Conservation (phyloP, 768 basidiomycete species). For the Suillus alpinus region DNA sequence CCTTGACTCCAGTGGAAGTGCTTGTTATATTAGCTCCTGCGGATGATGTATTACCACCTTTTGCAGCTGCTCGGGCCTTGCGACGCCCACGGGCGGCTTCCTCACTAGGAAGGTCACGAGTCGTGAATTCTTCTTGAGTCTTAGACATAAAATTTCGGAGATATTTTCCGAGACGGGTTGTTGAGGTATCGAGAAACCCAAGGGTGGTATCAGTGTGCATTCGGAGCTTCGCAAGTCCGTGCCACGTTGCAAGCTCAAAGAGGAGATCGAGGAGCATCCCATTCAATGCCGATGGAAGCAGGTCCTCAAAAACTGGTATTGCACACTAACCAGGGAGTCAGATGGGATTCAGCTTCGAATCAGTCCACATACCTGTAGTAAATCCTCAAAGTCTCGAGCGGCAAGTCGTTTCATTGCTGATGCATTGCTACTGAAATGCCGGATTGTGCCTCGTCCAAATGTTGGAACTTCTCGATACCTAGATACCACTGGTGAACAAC, state of each 20-base stretch:
- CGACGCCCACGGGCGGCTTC: slow-evolving; percentile 20
- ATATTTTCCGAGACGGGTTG: slow-evolving; percentile 16
- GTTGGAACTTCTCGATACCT: slow-evolving; percentile 29
- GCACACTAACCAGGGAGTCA: slow-evolving; percentile 15
- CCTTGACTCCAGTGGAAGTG: background rate
- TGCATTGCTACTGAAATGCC: slow-evolving; percentile 26
- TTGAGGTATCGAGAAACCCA: slow-evolving; percentile 17
- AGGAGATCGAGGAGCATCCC: slow-evolving; percentile 17
- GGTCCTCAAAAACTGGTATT: slow-evolving; percentile 31
- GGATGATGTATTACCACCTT: background rate
- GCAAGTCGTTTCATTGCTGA: slow-evolving; percentile 34
- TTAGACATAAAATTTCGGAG: slow-evolving; percentile 22
- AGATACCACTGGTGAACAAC: background rate
- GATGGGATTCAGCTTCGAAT: background rate
- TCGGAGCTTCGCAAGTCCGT: slow-evolving; percentile 19
- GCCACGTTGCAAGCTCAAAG: slow-evolving; percentile 25
- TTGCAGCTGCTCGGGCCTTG: background rate
- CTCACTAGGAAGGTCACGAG: slow-evolving; percentile 32
- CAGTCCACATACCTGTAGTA: background rate
- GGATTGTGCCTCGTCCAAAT: slow-evolving; percentile 32
- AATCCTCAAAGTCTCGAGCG: slow-evolving; percentile 10
- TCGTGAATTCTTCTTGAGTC: slow-evolving; percentile 21
- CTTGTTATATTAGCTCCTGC: background rate
- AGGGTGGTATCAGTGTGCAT: slow-evolving; percentile 15
- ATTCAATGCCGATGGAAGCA: slow-evolving; percentile 20